A percentile compares a stretch with the other conserved stretches of the same genome.
These are phyloP conservation scores for Vinca major DNA, from an alignment of 305 asterid species.

Conservation along the genomic window DNA sequence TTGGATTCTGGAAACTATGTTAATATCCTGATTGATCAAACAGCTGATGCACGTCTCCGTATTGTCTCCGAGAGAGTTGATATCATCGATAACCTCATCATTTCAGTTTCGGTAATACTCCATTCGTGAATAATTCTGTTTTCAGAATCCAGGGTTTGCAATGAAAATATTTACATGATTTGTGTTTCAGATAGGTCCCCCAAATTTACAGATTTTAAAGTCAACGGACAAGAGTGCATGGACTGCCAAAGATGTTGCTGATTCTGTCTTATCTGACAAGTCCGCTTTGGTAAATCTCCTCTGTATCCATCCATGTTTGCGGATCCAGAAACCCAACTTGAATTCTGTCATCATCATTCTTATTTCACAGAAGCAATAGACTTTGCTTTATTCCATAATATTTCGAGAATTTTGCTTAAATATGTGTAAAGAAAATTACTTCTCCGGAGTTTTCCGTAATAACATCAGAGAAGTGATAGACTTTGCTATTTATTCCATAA, in stretches of 20 bases:
- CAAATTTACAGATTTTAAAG: conserved; percentile 64
- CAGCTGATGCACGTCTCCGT: conserved; percentile 98
- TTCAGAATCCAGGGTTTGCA: neutral
- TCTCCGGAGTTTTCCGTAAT: neutral
- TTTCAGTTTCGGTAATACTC: conserved; percentile 71
- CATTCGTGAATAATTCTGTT: neutral
- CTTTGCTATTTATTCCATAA: neutral
- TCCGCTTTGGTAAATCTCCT: conserved; percentile 69
- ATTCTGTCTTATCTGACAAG: conserved; percentile 80
- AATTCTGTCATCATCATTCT: too few species aligned
- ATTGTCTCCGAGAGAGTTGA: conserved; percentile 97
- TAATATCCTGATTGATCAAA: conserved; percentile 16
- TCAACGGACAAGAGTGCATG: conserved; percentile 67
- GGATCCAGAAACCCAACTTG: neutral
- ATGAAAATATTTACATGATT: conserved; percentile 19
- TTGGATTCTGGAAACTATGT: too few species aligned
- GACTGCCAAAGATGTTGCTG: conserved; percentile 86
- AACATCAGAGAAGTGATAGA: too few species aligned
- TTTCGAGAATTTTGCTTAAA: neutral
- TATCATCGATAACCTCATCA: conserved; percentile 66
- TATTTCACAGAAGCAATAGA: neutral
- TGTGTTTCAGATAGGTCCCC: conserved; percentile 82
- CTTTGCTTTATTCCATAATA: neutral
- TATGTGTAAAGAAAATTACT: neutral
- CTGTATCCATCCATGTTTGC: neutral